These are phyloP conservation scores for Verticillium nonalfalfae DNA, from an alignment of 2,329 filamentous ascomycete species.

Conservation along the genomic window DNA sequence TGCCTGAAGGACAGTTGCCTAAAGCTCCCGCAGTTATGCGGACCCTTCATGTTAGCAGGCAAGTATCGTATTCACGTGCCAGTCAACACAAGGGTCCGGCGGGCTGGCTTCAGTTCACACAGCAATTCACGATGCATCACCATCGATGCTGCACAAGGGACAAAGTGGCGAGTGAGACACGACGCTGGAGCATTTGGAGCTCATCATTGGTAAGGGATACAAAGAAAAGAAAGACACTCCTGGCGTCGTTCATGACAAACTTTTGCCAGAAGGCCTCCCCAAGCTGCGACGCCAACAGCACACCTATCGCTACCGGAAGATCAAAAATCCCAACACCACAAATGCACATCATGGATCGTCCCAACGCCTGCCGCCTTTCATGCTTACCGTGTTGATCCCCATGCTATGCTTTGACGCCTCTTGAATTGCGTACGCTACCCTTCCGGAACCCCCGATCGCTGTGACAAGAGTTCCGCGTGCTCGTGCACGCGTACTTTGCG, in stretches of 20 bases:
- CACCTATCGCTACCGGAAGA: neutral
- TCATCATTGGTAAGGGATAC: too few species aligned
- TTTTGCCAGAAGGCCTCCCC: neutral
- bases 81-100: too few species aligned
- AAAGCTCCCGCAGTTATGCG: too few species aligned
- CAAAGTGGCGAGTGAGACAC: too few species aligned
- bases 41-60: too few species aligned
- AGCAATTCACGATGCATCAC: too few species aligned
- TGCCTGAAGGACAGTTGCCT: too few species aligned
- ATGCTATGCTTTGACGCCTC: constrained; percentile 4
- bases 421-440: neutral
- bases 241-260: neutral
- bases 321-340: constrained; percentile 1
- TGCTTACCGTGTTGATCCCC: constrained; percentile 2
- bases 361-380: constrained; percentile 2
- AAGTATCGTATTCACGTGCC: too few species aligned
- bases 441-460: neutral
- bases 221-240: too few species aligned
- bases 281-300: neutral
- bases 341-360: constrained; percentile 3
- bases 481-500: neutral
- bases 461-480: neutral
- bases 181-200: too few species aligned
- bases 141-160: too few species aligned
- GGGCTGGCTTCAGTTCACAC: too few species aligned